phyloP scores from a whole-genome alignment of 2,329 filamentous ascomycete species.

The Aureobasidium uvarum region DNA sequence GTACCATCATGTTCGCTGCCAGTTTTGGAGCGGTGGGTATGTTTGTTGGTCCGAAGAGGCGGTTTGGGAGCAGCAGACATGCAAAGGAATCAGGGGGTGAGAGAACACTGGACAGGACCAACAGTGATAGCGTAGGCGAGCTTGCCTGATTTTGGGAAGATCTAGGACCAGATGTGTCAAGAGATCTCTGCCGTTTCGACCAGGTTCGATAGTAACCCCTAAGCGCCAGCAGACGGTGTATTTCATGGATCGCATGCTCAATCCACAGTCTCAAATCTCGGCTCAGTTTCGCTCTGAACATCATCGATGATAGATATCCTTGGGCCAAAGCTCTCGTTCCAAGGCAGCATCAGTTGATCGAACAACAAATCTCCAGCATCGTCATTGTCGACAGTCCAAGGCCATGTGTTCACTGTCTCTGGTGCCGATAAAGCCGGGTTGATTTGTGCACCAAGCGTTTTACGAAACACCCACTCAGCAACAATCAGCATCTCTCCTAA shows the following conservation, averaged over 20 bases:
- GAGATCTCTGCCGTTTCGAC: no score
- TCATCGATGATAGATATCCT: neutral
- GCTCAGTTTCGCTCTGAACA: neutral
- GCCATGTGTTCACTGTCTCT: neutral
- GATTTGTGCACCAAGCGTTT: neutral
- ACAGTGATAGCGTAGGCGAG: neutral
- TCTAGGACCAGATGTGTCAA: neutral
- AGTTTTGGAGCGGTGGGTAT: slow-evolving; percentile 3
- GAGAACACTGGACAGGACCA: neutral
- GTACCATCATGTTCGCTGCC: neutral
- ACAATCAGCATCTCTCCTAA: neutral
- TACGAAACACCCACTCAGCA: slow-evolving; percentile 7
- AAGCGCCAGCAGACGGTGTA: no score
- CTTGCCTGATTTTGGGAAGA: neutral
- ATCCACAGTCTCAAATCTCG: neutral
- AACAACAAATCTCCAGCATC: neutral
- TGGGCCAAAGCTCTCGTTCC: neutral
- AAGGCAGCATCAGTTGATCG: neutral
- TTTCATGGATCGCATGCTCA: neutral
- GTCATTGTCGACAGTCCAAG: neutral
- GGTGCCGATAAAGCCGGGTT: neutral
- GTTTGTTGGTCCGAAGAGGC: neutral
- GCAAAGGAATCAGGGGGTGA: neutral
- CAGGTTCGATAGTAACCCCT: no score
- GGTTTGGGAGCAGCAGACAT: neutral